These are phyloP conservation scores for Microcos paniculata DNA, from an alignment of 345 rosid species.

Conservation along the genomic window DNA sequence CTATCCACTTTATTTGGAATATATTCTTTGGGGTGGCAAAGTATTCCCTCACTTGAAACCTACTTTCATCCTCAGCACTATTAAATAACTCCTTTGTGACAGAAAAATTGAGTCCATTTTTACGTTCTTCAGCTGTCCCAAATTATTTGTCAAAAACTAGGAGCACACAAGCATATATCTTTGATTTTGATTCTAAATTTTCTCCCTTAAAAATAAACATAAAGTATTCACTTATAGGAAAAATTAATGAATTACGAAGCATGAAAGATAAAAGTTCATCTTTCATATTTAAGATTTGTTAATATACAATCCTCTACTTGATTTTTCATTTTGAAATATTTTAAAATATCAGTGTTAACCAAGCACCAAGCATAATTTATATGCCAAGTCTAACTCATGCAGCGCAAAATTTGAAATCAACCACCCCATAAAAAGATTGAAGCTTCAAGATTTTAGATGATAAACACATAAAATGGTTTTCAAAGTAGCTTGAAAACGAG, in stretches of 20 bases:
- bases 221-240: neutral
- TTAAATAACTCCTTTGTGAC: neutral
- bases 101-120: neutral
- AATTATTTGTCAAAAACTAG: neutral
- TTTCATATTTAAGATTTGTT: neutral
- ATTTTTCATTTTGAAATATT: neutral
- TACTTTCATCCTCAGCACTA: neutral
- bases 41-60: neutral
- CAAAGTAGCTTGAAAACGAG: neutral
- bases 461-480: neutral
- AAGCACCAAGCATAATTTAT: neutral
- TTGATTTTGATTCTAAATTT: neutral
- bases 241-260: neutral
- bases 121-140: neutral
- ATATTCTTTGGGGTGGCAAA: neutral
- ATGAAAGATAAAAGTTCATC: neutral
- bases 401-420: neutral
- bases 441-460: neutral
- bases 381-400: constrained; percentile 1
- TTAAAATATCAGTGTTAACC: neutral
- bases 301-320: neutral
- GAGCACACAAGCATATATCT: neutral
- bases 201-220: neutral
- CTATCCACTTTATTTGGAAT: neutral
- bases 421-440: neutral